Evolutionary conservation across 2,329 filamentous ascomycete genomes (phyloP), one percentile per base, ranked within the genome.

Genomic region (Verticillium isaacii): DNA sequence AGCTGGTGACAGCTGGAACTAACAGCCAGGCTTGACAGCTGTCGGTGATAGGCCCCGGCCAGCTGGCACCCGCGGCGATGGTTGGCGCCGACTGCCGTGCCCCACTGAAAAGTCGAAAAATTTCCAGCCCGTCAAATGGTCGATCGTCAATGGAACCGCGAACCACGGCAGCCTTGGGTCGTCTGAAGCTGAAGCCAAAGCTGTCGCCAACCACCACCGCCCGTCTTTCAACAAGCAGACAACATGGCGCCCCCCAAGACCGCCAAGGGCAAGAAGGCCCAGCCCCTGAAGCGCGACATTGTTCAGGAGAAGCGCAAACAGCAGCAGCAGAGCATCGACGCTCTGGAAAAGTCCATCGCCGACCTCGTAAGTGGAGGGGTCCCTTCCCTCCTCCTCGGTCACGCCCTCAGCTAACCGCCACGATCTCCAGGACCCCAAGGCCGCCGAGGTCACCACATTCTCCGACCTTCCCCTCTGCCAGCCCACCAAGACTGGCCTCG

Each of bases 381-480:
- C 59, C n/a, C 62, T 14, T 19, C n/a, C 62, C 6, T 19, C 19
- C 17, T 52, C n/a, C 23, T 29, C 11, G 36, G 37, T 12, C 25
- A 9, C 8, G 12, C 15, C 39, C 29, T 41, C 17, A 32, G 19
- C 59, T 62, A 56, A 50, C 19, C 32, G 34, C 12, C 32, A 55
- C 12, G 7, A 9, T 39, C 17, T n/a, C 32, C 32, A 89, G 85
- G 89, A 92, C 64, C 76, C 80, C 58, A 89, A 89, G 66, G 77
- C 80, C 9, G 72, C 80, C 66, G 77, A 85, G 17, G 80, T 84
- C 68, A 88, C 87, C 66, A 84, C 85, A 66, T 99, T 99, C 74
- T 82, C 88, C 68, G 88, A 97, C 62, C 84, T 99, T 0, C 95
- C 95, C 17, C 84, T 99, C 61, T 98, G 93, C 60, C 84, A 89